Evolutionary conservation across 2,329 filamentous ascomycete genomes (phyloP), one percentile per base, ranked within the genome.

Genomic region (Plenodomus biglobosus): DNA sequence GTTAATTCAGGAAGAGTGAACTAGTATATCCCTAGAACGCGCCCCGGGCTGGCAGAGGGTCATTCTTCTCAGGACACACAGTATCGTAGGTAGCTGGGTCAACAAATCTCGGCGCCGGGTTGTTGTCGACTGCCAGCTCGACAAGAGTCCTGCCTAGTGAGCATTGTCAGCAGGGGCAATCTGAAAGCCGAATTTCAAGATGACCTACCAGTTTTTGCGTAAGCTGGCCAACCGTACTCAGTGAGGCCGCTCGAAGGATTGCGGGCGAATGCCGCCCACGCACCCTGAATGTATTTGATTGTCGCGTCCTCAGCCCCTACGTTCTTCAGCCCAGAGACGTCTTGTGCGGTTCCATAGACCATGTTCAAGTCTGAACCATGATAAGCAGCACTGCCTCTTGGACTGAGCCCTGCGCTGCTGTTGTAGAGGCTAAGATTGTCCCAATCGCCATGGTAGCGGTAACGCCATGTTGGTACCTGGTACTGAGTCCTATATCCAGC

Each of bases 391-490:
- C 68, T 64, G 42, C 69, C 69, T 38, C 44, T 55, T 13, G 58
- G 47, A 5, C 56, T 52, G 10, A 65, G 52, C 13, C 63, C 61
- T 24, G 59, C 60, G 43, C 47, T 59, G 17, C 55, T 40, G 18
- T 69, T 67, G 34, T 66, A 67, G 2, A 72, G 58, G 7, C 66
- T 59, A 15, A 70, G 55, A 36, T 71, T 71, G 16, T 62, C 59
- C 56, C 64, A 72, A 43, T 70, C 66, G 4, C 68, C 72, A 19
- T 64, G 58, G 47, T 71, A 74, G 15, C 67, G 57, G 42, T 72
- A 74, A 8, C 70, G 64, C 59, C 66, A 74, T 1, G 69, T 72
- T 1, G 67, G 61, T 0, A 73, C 59, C 13, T 56, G 52, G 22
- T 62, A 44, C 20, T 62, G 49, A 4, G 59, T 50, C 13, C 70